Evolutionary conservation across 352 stramenopile species (phyloP).

Genomic region (Phytophthora citrophthora): DNA sequence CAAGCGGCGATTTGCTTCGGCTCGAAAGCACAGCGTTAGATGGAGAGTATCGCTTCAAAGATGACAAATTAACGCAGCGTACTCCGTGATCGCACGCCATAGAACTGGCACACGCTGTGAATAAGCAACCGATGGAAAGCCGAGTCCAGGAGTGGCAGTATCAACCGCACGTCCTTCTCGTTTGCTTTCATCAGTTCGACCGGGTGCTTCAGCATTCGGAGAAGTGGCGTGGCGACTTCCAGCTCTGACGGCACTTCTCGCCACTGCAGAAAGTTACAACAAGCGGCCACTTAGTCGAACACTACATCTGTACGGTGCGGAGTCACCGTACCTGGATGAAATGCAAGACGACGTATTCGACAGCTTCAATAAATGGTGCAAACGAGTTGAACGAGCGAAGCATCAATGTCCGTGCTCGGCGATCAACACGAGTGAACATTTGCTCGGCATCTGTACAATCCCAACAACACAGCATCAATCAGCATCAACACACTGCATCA

Average conservation of each 20-base stretch:
- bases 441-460: conserved; percentile 62
- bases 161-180: conserved; percentile 73
- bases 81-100: conserved; percentile 85
- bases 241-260: conserved; percentile 73
- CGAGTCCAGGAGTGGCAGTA: conserved; percentile 80
- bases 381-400: conserved; percentile 74
- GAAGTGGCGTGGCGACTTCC: conserved; percentile 66
- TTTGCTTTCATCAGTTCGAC: conserved; percentile 63
- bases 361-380: conserved; percentile 75
- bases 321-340: conserved; percentile 71
- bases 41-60: background rate
- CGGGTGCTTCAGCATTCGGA: conserved; percentile 65
- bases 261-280: conserved; percentile 51
- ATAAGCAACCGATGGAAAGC: conserved; percentile 89
- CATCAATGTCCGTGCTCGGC: conserved; percentile 70
- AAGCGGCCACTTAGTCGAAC: background rate
- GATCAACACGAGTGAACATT: conserved; percentile 82
- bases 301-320: too few species aligned
- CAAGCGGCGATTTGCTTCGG: conserved; percentile 67
- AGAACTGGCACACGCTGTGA: conserved; percentile 91
- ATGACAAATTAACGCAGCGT: conserved; percentile 23
- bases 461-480: conserved; percentile 2
- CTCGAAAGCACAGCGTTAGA: conserved; percentile 38
- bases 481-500: background rate
- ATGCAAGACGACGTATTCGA: conserved; percentile 81